Base-by-base conservation (phyloP, 257 asterid genomes). In the Paraleonurus japonicus region DNA sequence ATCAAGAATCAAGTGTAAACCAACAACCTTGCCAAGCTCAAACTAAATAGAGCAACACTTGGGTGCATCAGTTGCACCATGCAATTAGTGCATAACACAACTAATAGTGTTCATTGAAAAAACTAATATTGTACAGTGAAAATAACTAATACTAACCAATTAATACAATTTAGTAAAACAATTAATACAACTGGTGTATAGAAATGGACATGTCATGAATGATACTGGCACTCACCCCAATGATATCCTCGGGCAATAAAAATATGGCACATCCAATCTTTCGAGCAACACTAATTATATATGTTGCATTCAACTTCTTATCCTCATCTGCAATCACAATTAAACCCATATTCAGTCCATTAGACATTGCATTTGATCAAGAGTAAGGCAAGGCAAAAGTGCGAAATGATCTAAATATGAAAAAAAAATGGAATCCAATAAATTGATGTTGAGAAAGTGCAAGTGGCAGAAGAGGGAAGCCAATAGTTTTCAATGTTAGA, bases 211-310 rank as follows among this genome's bases (percentile, higher is more conserved):
- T 43, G 17, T n/a, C 20, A 19, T 7, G 16, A 4, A 54, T 19
- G 30, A 19, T 54, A 6, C 10, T 9, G 13, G 11, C 60, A 54
- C 61, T 9, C n/a, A 54, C 61, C 64, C 28, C 64, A 1, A 58
- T 58, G 16, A 58, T 58, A 26, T 58, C 64, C 20, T 58, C 64
- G 8, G 64, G 64, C 37, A 58, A 26, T 24, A 58, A 58, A 58
- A 58, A 58, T 54, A 54, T 54, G 32, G 32, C 24, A 4, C 61
- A 54, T 23, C 33, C 32, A 23, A 54, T 7, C 61, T 54, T 54
- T 54, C 16, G 6, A 23, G 61, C 16, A 54, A 54, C 61, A 7
- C 30, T 54, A 12, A 54, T 54, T 54, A 23, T 54, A 23, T 54
- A 22, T 54, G 61, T 54, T 9, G 32, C 61, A 5, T 54, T 54